Evolutionary conservation across 2,329 filamentous ascomycete species (phyloP).

Genomic region (Stemphylium beticola): DNA sequence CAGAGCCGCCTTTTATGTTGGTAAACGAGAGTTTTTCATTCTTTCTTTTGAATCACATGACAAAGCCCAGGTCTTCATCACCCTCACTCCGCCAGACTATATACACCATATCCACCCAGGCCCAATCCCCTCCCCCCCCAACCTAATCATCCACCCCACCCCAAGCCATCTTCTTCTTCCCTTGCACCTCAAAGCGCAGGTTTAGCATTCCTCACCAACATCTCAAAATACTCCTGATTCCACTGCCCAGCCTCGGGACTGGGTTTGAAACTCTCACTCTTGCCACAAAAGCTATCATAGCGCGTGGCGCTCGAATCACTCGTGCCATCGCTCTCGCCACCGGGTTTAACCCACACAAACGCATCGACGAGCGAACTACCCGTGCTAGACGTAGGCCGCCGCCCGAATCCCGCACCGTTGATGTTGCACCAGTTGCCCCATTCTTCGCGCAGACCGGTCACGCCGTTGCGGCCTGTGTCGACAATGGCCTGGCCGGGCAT

Average conservation of each 20-base stretch:
- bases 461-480: slow-evolving; percentile 66
- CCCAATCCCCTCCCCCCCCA: no score
- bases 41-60: background rate
- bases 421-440: slow-evolving; percentile 76
- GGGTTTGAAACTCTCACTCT: slow-evolving; percentile 63
- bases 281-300: slow-evolving; percentile 65
- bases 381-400: slow-evolving; percentile 65
- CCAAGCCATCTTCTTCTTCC: background rate
- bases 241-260: slow-evolving; percentile 73
- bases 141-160: background rate
- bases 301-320: slow-evolving; percentile 52
- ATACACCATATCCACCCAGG: no score
- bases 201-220: slow-evolving; percentile 47
- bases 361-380: slow-evolving; percentile 65
- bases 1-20: background rate
- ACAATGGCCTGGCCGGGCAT: slow-evolving; percentile 63
- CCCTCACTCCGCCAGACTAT: background rate
- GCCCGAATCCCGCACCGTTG: slow-evolving; percentile 68
- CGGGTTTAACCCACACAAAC: slow-evolving; percentile 76
- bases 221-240: slow-evolving; percentile 61
- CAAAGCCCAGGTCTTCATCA: no score
- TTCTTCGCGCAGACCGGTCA: slow-evolving; percentile 51
- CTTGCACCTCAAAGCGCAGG: slow-evolving; percentile 38
- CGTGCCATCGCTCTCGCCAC: slow-evolving; percentile 62
- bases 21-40: background rate